Conservation (phyloP, 108 stramenopile genomes). For the Pseudonitzschia delicatissima region DNA sequence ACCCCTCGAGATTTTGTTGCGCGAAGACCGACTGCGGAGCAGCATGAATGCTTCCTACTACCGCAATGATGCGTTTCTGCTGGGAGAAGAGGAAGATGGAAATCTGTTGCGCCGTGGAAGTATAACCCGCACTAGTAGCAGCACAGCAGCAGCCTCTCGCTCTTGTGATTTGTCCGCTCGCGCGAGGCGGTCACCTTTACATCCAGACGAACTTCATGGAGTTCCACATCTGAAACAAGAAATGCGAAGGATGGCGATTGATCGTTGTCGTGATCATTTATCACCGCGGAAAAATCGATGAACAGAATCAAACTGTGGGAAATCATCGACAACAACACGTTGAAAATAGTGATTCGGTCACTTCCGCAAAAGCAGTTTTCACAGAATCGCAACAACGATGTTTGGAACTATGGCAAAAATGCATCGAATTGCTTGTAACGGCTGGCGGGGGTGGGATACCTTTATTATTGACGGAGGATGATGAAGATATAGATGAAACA, state of each 20-base stretch:
- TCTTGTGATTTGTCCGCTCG: background rate
- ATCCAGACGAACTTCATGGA: background rate
- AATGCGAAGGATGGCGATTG: background rate
- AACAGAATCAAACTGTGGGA: background rate
- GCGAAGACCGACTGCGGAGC: background rate
- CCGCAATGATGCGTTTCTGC: background rate
- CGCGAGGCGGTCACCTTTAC: background rate
- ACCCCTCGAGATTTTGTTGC: slow-evolving; percentile 2
- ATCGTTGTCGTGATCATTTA: background rate
- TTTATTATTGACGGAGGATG: background rate
- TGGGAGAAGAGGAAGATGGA: background rate
- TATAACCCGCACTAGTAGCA: too few species aligned
- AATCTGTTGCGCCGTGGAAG: too few species aligned
- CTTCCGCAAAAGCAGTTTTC: background rate
- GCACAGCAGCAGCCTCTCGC: background rate
- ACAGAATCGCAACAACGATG: background rate
- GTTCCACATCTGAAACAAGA: background rate
- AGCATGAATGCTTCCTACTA: background rate
- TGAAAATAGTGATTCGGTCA: background rate
- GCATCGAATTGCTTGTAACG: slow-evolving; percentile 4
- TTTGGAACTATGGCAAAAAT: slow-evolving; percentile 6
- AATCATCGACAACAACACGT: background rate
- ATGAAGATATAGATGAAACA: too few species aligned
- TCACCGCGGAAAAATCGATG: background rate
- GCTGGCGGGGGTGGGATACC: background rate